A percentile compares a stretch with the other conserved stretches of the same genome.
Conservation (phyloP, 805 yeast species). For the Barnettozyma botsteinii region DNA sequence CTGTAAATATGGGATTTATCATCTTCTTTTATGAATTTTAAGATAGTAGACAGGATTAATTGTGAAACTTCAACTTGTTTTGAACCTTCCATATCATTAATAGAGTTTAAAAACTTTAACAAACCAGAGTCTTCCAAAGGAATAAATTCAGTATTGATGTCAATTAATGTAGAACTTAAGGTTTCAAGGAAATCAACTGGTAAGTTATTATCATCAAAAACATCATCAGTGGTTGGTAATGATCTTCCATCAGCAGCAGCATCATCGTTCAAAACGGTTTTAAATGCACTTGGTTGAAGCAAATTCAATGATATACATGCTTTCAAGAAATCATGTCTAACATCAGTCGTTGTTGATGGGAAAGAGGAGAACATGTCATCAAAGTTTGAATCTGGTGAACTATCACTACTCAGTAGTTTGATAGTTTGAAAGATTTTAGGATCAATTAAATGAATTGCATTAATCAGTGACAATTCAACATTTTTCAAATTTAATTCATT, state of each 20-base stretch:
- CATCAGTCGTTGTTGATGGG: constrained; percentile 40
- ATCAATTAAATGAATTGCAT: constrained; percentile 30
- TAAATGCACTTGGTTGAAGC: constrained; percentile 30
- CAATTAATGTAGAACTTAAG: constrained; percentile 27
- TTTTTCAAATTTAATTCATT: constrained; percentile 27
- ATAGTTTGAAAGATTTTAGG: constrained; percentile 28
- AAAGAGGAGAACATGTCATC: constrained; percentile 50
- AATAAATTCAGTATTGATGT: constrained; percentile 42
- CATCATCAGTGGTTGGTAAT: constrained; percentile 29
- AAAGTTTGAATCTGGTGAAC: constrained; percentile 19
- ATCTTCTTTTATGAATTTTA: constrained; percentile 33
- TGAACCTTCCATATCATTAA: constrained; percentile 41
- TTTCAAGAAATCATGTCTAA: constrained; percentile 46
- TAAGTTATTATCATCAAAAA: constrained; percentile 29
- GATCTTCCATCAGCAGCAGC: constrained; percentile 32
- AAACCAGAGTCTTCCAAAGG: constrained; percentile 50
- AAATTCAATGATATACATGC: constrained; percentile 37
- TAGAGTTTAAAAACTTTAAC: constrained; percentile 40
- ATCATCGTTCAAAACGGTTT: constrained; percentile 34
- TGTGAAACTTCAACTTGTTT: constrained; percentile 41
- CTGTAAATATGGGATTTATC: constrained; percentile 43
- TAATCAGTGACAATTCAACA: constrained; percentile 24
- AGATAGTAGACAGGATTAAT: constrained; percentile 28
- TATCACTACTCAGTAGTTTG: constrained; percentile 15
- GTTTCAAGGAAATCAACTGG: constrained; percentile 27